These are phyloP conservation scores for Dentipellis fragilis DNA, from an alignment of 768 basidiomycete genomes.

Conservation along the genomic window DNA sequence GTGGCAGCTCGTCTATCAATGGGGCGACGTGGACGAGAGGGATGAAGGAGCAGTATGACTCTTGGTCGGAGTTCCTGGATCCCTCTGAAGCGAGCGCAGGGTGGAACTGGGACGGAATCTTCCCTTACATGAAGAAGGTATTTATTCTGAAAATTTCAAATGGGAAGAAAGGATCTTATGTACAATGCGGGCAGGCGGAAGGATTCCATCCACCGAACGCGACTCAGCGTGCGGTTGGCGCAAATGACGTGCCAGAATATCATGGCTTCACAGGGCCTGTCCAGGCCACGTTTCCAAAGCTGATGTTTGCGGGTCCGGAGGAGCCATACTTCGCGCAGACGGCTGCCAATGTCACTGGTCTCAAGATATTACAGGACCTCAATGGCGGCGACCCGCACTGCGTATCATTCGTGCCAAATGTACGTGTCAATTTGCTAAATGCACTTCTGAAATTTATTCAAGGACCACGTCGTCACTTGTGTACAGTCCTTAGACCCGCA, in stretches of 20 bases:
- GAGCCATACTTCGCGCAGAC: conserved; percentile 36
- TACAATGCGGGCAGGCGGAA: neutral
- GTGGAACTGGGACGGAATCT: conserved; percentile 14
- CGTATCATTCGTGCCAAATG: neutral
- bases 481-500: conserved; percentile 18
- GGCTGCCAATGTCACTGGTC: conserved; percentile 9
- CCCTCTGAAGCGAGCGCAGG: conserved; percentile 14
- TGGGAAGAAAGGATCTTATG: no score
- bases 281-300: conserved; percentile 40
- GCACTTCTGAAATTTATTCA: neutral
- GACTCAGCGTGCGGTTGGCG: neutral
- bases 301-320: conserved; percentile 48
- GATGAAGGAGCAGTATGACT: conserved; percentile 33
- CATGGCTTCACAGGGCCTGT: conserved; percentile 46
- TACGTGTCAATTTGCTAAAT: neutral
- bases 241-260: conserved; percentile 29
- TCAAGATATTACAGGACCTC: neutral
- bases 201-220: neutral
- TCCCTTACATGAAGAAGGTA: neutral
- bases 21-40: conserved; percentile 38
- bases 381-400: neutral
- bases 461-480: no score
- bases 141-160: no score
- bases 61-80: conserved; percentile 27
- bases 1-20: conserved; percentile 35